A percentile compares a stretch with the other conserved stretches of the same genome.
phyloP scores from a whole-genome alignment of 2,329 filamentous ascomycete genomes.

The Sclerotiophoma versabilis region DNA sequence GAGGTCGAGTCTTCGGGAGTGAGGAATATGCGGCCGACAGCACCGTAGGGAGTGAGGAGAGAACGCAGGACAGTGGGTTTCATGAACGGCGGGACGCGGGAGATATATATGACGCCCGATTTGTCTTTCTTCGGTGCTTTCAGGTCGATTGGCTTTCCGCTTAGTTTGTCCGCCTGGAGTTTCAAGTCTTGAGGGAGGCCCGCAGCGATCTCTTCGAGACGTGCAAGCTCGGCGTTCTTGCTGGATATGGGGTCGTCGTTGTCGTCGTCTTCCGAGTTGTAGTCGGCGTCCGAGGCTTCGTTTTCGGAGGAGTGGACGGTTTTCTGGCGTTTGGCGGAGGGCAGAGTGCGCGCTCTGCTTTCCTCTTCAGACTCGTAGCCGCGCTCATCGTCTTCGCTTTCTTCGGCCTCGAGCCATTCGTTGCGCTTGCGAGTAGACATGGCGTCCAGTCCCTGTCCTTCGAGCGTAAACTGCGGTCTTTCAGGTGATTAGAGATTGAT shows the following conservation, averaged over 20 bases:
- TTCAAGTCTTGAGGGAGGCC: constrained; percentile 47
- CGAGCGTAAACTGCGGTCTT: background rate
- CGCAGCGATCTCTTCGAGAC: constrained; percentile 41
- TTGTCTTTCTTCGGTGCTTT: constrained; percentile 69
- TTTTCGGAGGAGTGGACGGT: constrained; percentile 54
- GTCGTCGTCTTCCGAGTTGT: constrained; percentile 25
- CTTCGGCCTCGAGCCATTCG: constrained; percentile 68
- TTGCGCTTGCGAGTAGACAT: constrained; percentile 77
- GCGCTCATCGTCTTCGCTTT: constrained; percentile 52
- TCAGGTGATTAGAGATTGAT: background rate
- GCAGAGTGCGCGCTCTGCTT: constrained; percentile 65
- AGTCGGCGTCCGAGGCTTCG: constrained; percentile 22
- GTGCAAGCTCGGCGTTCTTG: constrained; percentile 40
- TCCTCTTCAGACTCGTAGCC: constrained; percentile 74
- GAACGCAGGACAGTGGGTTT: constrained; percentile 79
- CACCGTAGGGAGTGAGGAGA: constrained; percentile 76
- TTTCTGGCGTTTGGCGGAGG: constrained; percentile 69
- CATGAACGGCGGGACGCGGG: constrained; percentile 87
- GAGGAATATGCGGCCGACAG: constrained; percentile 79
- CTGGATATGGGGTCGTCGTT: constrained; percentile 38
- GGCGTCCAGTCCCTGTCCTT: background rate
- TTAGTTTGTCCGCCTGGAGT: constrained; percentile 33
- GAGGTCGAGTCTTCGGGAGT: constrained; percentile 75
- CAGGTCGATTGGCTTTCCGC: constrained; percentile 25
- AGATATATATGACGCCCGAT: constrained; percentile 84